These are phyloP conservation scores for Rhazya stricta DNA, from an alignment of 257 asterid genomes.

Conservation along the genomic window DNA sequence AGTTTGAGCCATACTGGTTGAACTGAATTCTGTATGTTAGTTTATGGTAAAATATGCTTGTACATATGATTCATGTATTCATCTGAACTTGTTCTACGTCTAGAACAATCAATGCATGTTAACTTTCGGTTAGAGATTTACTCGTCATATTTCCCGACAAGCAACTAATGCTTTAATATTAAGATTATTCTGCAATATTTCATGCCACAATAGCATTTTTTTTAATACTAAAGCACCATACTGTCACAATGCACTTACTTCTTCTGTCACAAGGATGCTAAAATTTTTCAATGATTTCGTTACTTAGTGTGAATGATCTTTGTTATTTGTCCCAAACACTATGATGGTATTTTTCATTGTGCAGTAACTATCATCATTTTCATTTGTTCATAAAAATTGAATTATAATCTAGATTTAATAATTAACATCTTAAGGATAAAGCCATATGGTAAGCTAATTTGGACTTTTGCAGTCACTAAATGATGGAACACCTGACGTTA, in stretches of 20 bases:
- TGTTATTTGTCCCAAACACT: conserved; percentile 2
- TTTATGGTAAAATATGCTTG: background rate
- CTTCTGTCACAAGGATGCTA: background rate
- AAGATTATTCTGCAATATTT: background rate
- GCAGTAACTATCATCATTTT: background rate
- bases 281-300: background rate
- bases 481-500: conserved; percentile 99
- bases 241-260: background rate
- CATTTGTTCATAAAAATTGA: background rate
- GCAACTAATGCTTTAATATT: background rate
- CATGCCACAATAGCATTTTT: background rate
- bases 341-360: background rate
- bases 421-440: background rate
- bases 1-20: conserved; percentile 17
- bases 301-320: background rate
- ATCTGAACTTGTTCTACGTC: background rate
- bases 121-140: background rate
- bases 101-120: background rate
- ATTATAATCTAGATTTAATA: background rate
- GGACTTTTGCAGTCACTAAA: conserved; percentile 62
- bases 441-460: conserved; percentile 15
- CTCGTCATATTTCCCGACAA: background rate
- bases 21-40: background rate
- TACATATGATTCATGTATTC: background rate
- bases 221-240: background rate